phyloP scores from a whole-genome alignment of 768 basidiomycete species.

The Boletus rubropictus region DNA sequence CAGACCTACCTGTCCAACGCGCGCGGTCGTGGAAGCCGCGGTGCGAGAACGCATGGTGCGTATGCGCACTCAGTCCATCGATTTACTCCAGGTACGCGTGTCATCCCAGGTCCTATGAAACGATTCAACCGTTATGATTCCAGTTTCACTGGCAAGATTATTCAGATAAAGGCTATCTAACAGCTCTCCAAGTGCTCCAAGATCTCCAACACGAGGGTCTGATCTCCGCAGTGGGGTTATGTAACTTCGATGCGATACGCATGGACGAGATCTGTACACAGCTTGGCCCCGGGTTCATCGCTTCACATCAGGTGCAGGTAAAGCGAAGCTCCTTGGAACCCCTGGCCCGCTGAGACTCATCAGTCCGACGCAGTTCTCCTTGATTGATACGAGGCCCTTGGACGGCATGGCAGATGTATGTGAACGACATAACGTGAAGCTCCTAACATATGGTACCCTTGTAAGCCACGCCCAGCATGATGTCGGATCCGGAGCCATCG shows the following conservation, averaged over 20 bases:
- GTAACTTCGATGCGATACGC: slow-evolving; percentile 72
- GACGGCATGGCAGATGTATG: slow-evolving; percentile 77
- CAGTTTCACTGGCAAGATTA: slow-evolving; percentile 84
- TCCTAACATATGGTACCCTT: slow-evolving; percentile 78
- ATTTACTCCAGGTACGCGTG: slow-evolving; percentile 62
- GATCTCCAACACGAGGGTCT: slow-evolving; percentile 55
- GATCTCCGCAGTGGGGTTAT: slow-evolving; percentile 65
- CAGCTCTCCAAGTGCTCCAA: slow-evolving; percentile 45
- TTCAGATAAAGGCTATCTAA: slow-evolving; percentile 43
- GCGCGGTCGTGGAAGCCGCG: slow-evolving; percentile 52
- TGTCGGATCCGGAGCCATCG: background rate
- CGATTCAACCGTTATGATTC: background rate
- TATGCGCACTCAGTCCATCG: slow-evolving; percentile 54
- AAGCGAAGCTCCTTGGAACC: slow-evolving; percentile 1
- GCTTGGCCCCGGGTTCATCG: slow-evolving; percentile 63
- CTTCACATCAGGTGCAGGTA: slow-evolving; percentile 83
- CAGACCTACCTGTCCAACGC: slow-evolving; percentile 44
- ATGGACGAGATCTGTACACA: slow-evolving; percentile 78
- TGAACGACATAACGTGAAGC: slow-evolving; percentile 61
- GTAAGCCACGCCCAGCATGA: slow-evolving; percentile 36
- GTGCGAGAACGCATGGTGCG: slow-evolving; percentile 66
- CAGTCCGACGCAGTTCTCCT: slow-evolving; percentile 52
- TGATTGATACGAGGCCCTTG: slow-evolving; percentile 73
- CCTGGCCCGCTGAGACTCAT: slow-evolving; percentile 10
- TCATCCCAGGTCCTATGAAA: background rate